Evolutionary conservation across 2,329 filamentous ascomycete genomes (phyloP), one percentile per base, ranked within the genome.

Genomic region (Monilinia laxa): DNA sequence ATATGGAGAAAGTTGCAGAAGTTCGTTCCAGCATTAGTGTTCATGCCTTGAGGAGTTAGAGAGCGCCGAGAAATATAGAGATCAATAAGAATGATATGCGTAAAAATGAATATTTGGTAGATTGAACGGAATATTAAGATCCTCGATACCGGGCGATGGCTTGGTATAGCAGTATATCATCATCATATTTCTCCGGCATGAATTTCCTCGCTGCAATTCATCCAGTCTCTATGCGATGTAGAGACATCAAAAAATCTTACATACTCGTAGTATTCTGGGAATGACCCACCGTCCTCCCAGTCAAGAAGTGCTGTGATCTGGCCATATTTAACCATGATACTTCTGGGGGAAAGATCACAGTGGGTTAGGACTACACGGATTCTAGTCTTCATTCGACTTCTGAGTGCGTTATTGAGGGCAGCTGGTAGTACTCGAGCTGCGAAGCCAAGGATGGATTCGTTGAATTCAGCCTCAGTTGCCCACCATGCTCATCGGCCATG

Each of bases 381-480:
- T 28, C 25, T 4, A 53, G 25, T 31, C 31, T 25, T 14, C 14
- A 53, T 31, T 53, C 14, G 51, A 38, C 40, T 53, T 23, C 52
- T 42, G 18, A 49, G 28, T 10, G 23, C 12, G 14, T 31, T 23
- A 16, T 60, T 23, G 2, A 49, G 40, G 14, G 42, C 57, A 25
- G 11, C 42, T 53, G 25, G 51, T 53, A 23, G 51, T 31, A 4
- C 28, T 28, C 25, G 51, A 5, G 51, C 51, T 31, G 25, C 51
- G 16, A 53, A 53, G 25, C 18, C 51, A 31, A 68, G 14, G 23
- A 66, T 62, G 38, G 56, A 56, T 16, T 68, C 28, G 31, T 69
- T 68, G 28, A 70, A 66, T 1, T 66, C 55, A 10, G 11, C 20
- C 63, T 68, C 67, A 16, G 40, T 66, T 42, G 65, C n/a, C 62